Percentiles rank a stretch among this genome's conserved stretches.
Conservation (phyloP, 2,329 filamentous ascomycete species). For the Zalaria sp. region DNA sequence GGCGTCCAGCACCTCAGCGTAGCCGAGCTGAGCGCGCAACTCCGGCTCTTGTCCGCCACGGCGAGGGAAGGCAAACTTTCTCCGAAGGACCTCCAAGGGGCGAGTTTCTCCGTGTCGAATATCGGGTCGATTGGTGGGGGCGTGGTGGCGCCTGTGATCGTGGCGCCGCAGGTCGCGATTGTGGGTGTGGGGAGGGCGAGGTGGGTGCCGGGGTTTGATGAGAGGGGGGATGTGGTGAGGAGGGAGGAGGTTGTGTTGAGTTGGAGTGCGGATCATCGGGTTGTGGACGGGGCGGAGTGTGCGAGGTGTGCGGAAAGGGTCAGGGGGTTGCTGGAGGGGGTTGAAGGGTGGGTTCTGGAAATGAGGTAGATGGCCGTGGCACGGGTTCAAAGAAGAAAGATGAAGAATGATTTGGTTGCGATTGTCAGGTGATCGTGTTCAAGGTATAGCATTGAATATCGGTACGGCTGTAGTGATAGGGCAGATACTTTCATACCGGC, state of each 20-base stretch:
- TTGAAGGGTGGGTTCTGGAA: constrained; percentile 75
- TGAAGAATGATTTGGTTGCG: no score
- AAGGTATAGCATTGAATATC: no score
- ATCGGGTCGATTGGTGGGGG: constrained; percentile 91
- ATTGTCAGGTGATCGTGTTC: no score
- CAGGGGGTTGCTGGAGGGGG: constrained; percentile 63
- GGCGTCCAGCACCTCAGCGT: constrained; percentile 69
- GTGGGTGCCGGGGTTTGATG: constrained; percentile 62
- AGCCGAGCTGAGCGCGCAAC: constrained; percentile 61
- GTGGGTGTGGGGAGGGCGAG: constrained; percentile 74
- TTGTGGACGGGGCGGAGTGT: constrained; percentile 90
- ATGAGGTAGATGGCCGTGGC: constrained; percentile 38
- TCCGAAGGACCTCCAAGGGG: constrained; percentile 69
- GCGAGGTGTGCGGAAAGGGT: constrained; percentile 79
- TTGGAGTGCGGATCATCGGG: constrained; percentile 90
- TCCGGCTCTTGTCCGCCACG: constrained; percentile 57
- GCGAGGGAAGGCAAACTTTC: constrained; percentile 62
- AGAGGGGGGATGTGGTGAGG: constrained; percentile 45
- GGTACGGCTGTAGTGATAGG: no score
- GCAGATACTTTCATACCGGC: no score
- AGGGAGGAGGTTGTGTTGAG: constrained; percentile 81
- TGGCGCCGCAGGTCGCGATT: constrained; percentile 83
- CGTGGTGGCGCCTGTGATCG: constrained; percentile 81
- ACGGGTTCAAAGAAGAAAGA: no score
- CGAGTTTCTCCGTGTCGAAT: constrained; percentile 92